These are phyloP conservation scores for Candida chilensis DNA, from an alignment of 805 yeast species.

Conservation along the genomic window DNA sequence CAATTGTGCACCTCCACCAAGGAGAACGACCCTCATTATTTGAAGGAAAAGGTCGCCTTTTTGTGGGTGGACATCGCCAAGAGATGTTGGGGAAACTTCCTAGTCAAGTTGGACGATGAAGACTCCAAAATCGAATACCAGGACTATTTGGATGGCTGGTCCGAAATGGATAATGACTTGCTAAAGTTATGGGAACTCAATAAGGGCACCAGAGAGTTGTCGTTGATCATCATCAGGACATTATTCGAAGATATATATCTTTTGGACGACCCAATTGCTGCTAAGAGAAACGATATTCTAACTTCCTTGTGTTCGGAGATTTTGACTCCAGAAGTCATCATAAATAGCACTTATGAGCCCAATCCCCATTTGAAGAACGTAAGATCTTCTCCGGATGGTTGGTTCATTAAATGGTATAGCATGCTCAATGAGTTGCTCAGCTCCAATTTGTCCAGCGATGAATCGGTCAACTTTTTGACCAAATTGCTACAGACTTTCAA, in stretches of 20 bases:
- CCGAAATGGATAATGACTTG: slow-evolving; percentile 73
- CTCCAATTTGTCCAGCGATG: too few relatives aligned
- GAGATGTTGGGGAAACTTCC: slow-evolving; percentile 77
- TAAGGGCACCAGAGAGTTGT: slow-evolving; percentile 60
- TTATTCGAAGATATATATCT: slow-evolving; percentile 89
- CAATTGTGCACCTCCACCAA: slow-evolving; percentile 59
- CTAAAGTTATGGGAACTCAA: slow-evolving; percentile 66
- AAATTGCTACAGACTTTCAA: slow-evolving; percentile 76
- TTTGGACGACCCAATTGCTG: slow-evolving; percentile 85
- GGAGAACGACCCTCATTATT: slow-evolving; percentile 74
- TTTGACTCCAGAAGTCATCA: slow-evolving; percentile 59
- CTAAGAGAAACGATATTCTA: slow-evolving; percentile 66
- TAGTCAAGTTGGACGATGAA: slow-evolving; percentile 25
- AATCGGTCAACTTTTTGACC: slow-evolving; percentile 47
- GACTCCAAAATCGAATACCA: slow-evolving; percentile 28
- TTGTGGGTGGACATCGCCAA: slow-evolving; percentile 91
- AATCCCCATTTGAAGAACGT: slow-evolving; percentile 56
- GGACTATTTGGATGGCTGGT: slow-evolving; percentile 66
- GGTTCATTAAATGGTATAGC: slow-evolving; percentile 71
- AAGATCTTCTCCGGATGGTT: slow-evolving; percentile 69
- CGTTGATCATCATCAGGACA: slow-evolving; percentile 72
- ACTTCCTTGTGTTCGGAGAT: slow-evolving; percentile 81
- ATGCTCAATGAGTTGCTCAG: too few relatives aligned
- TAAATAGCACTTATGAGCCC: slow-evolving; percentile 55
- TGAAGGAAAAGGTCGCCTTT: slow-evolving; percentile 82